phyloP scores from a whole-genome alignment of 768 basidiomycete genomes.

The Rhodotorula taiwanensis region DNA sequence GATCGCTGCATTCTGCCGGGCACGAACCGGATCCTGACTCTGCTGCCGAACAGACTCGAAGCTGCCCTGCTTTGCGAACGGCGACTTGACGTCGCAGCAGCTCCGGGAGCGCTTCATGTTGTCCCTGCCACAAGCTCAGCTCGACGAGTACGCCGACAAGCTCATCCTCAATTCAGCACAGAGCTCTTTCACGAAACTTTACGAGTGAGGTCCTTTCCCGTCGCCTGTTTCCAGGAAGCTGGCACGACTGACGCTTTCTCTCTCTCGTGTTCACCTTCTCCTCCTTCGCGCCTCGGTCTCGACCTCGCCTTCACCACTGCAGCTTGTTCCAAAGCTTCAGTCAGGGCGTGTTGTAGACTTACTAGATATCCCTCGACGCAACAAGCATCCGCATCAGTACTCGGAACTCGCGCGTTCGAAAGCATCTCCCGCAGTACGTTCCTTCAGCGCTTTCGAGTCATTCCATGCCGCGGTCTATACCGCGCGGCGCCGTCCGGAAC shows the following conservation, averaged over 20 bases:
- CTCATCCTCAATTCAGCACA: slow-evolving; percentile 84
- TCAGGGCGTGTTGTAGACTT: too few species aligned
- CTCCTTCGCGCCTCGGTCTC: not conserved
- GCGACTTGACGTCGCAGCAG: slow-evolving; percentile 80
- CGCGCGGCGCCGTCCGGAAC: too few species aligned
- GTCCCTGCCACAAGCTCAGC: slow-evolving; percentile 66
- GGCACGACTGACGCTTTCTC: not conserved
- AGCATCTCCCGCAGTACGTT: too few species aligned
- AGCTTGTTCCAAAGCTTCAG: not conserved
- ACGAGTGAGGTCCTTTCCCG: slow-evolving; percentile 58
- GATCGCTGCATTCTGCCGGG: not conserved
- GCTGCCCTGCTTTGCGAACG: slow-evolving; percentile 63
- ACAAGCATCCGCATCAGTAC: too few species aligned
- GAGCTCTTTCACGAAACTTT: slow-evolving; percentile 88
- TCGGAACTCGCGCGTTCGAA: too few species aligned
- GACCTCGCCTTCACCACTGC: not conserved
- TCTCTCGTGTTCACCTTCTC: not conserved
- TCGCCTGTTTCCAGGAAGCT: too few species aligned
- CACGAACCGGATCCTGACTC: not conserved
- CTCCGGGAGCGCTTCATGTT: slow-evolving; percentile 92
- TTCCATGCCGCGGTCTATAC: too few species aligned
- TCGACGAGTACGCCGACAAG: slow-evolving; percentile 81
- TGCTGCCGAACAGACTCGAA: slow-evolving; percentile 12
- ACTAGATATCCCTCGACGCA: too few species aligned
- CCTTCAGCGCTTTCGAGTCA: too few species aligned